These are phyloP conservation scores for Hypoxylon sp. DNA, from an alignment of 2,329 filamentous ascomycete genomes.

Conservation along the genomic window DNA sequence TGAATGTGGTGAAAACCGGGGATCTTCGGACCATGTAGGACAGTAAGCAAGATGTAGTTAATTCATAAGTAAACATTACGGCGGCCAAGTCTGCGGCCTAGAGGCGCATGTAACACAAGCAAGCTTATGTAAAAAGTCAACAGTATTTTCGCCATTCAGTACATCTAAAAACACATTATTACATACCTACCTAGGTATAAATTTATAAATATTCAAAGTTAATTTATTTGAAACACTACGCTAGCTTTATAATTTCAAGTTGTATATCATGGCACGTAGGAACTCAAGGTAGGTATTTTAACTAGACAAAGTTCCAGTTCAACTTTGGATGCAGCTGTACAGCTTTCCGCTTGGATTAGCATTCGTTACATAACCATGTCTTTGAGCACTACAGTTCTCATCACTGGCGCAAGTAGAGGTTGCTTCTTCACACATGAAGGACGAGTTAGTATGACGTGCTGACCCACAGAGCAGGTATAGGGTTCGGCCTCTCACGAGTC, in stretches of 20 bases:
- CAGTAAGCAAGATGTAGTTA: background rate
- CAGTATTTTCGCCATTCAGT: background rate
- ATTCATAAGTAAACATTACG: background rate
- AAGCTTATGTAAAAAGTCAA: background rate
- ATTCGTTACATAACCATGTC: background rate
- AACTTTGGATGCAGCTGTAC: background rate
- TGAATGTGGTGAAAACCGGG: background rate
- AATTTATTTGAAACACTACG: background rate
- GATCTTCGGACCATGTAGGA: background rate
- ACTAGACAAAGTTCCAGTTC: background rate
- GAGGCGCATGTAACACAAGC: constrained; percentile 1
- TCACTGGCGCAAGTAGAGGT: constrained; percentile 8
- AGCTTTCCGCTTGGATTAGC: background rate
- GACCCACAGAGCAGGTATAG: constrained; percentile 3
- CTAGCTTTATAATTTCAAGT: background rate
- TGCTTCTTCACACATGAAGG: background rate
- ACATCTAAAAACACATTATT: background rate
- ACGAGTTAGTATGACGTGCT: background rate
- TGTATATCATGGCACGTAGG: background rate
- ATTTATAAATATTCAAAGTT: background rate
- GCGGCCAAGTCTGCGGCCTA: constrained; percentile 2
- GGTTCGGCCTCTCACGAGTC: constrained; percentile 2
- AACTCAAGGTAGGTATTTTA: background rate
- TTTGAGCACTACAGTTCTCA: constrained; percentile 2
- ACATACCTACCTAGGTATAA: background rate